phyloP scores from a whole-genome alignment of 2,329 filamentous ascomycete species.

The Daldinia sp. region DNA sequence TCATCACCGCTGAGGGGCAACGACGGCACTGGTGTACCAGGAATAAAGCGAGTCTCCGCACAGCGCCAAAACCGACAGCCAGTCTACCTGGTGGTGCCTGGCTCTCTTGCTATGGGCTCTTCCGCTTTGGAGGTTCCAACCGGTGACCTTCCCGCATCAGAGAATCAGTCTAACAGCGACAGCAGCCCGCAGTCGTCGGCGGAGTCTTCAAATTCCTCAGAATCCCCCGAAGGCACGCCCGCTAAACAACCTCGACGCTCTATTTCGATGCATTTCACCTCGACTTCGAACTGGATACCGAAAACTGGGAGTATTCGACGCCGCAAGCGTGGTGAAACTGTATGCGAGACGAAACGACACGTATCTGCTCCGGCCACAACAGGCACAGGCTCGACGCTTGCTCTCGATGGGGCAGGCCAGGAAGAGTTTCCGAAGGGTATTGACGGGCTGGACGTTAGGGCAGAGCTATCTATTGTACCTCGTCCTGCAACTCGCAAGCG shows the following conservation, averaged over 20 bases:
- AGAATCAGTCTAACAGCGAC: constrained; percentile 32
- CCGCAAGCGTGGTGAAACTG: constrained; percentile 58
- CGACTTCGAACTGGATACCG: constrained; percentile 64
- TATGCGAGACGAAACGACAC: constrained; percentile 58
- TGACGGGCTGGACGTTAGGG: constrained; percentile 41
- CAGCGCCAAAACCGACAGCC: constrained; percentile 46
- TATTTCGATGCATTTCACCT: constrained; percentile 67
- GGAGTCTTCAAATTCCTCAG: constrained; percentile 37
- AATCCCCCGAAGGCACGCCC: constrained; percentile 51
- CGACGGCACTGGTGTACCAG: constrained; percentile 43
- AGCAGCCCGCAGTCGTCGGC: constrained; percentile 41
- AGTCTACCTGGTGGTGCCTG: constrained; percentile 51
- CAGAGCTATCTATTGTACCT: constrained; percentile 45
- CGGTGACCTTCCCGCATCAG: constrained; percentile 20
- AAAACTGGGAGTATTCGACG: constrained; percentile 65
- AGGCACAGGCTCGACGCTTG: constrained; percentile 37
- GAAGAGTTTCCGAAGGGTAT: constrained; percentile 42
- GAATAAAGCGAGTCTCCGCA: constrained; percentile 45
- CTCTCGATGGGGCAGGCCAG: constrained; percentile 39
- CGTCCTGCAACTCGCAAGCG: constrained; percentile 50
- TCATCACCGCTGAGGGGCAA: constrained; percentile 35
- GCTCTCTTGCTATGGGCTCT: constrained; percentile 38
- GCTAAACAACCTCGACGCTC: constrained; percentile 60
- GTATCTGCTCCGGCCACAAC: constrained; percentile 59
- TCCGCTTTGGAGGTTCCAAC: constrained; percentile 23